Percentiles rank a stretch among this genome's conserved stretches.
Conservation (phyloP, 1,284 basidiomycete genomes). For the Microbotryum lychnidis-dioicae region DNA sequence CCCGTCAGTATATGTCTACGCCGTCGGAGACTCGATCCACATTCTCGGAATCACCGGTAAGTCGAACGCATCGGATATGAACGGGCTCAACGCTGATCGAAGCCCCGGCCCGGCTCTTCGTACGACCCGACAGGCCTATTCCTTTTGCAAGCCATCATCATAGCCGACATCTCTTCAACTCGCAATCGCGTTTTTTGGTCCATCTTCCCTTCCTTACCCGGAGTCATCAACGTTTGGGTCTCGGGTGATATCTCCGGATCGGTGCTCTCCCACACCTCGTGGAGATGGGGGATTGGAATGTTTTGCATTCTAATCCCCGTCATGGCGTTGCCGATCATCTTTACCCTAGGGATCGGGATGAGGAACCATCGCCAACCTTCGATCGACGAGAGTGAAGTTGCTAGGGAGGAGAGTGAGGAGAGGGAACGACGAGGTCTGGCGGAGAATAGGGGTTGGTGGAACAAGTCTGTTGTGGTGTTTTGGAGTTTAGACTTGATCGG, state of each 20-base stretch:
- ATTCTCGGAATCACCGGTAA: constrained; percentile 39
- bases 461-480: constrained; percentile 31
- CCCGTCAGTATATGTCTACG: constrained; percentile 33
- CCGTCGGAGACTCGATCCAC: constrained; percentile 39
- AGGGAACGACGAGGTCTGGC: neutral
- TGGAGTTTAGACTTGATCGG: constrained; percentile 41
- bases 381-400: constrained; percentile 6
- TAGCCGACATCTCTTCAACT: constrained; percentile 38
- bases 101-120: neutral
- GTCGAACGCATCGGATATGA: too few relatives aligned
- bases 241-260: constrained; percentile 33
- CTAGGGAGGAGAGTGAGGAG: neutral
- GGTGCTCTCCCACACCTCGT: constrained; percentile 21
- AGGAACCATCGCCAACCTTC: constrained; percentile 9
- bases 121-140: constrained; percentile 21
- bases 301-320: constrained; percentile 38
- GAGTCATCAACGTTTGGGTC: constrained; percentile 40
- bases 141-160: constrained; percentile 38
- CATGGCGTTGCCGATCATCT: constrained; percentile 37
- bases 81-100: too few relatives aligned
- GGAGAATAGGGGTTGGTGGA: constrained; percentile 5
- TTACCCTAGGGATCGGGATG: constrained; percentile 33
- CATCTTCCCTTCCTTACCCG: constrained; percentile 38
- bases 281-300: constrained; percentile 39
- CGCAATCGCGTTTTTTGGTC: constrained; percentile 39